A percentile compares a stretch with the other conserved stretches of the same genome.
These are phyloP conservation scores for Boletellus ananiceps DNA, from an alignment of 768 basidiomycete genomes.

Conservation along the genomic window DNA sequence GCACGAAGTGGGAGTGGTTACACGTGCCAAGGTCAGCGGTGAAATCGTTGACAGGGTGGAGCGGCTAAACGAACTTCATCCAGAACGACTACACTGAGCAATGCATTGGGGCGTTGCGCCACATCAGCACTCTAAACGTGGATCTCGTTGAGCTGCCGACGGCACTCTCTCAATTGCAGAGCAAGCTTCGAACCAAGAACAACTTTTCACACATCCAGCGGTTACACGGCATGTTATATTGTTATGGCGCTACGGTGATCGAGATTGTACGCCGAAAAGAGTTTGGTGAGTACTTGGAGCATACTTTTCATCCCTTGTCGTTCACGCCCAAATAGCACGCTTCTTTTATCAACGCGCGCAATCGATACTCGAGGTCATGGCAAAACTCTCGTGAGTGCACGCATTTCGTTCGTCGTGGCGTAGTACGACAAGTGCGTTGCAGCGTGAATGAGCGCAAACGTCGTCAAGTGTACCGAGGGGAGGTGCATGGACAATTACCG, in stretches of 20 bases:
- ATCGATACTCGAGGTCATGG: slow-evolving; percentile 80
- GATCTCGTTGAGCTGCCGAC: slow-evolving; percentile 73
- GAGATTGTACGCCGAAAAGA: slow-evolving; percentile 91
- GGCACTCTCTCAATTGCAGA: slow-evolving; percentile 59
- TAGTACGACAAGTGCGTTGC: slow-evolving; percentile 7
- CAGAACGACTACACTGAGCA: slow-evolving; percentile 73
- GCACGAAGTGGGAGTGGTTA: slow-evolving; percentile 53
- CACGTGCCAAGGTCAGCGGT: slow-evolving; percentile 46
- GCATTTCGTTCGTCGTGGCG: not conserved
- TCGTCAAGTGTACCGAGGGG: slow-evolving; percentile 78
- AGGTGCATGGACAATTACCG: slow-evolving; percentile 81
- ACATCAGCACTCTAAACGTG: slow-evolving; percentile 77
- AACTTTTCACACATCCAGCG: slow-evolving; percentile 90
- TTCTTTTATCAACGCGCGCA: slow-evolving; percentile 82
- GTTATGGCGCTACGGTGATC: slow-evolving; percentile 85
- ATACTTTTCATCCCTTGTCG: not conserved
- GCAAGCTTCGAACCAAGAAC: slow-evolving; percentile 68
- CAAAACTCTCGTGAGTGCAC: slow-evolving; percentile 73
- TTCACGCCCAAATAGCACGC: slow-evolving; percentile 42
- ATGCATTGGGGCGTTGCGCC: slow-evolving; percentile 61
- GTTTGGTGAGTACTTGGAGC: slow-evolving; percentile 53
- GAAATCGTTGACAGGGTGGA: not conserved
- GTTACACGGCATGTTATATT: slow-evolving; percentile 85
- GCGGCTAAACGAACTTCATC: slow-evolving; percentile 1
- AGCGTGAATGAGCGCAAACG: slow-evolving; percentile 78